A percentile compares a stretch with the other conserved stretches of the same genome.
phyloP scores from a whole-genome alignment of 768 basidiomycete species.

The Suillus tomentosus region DNA sequence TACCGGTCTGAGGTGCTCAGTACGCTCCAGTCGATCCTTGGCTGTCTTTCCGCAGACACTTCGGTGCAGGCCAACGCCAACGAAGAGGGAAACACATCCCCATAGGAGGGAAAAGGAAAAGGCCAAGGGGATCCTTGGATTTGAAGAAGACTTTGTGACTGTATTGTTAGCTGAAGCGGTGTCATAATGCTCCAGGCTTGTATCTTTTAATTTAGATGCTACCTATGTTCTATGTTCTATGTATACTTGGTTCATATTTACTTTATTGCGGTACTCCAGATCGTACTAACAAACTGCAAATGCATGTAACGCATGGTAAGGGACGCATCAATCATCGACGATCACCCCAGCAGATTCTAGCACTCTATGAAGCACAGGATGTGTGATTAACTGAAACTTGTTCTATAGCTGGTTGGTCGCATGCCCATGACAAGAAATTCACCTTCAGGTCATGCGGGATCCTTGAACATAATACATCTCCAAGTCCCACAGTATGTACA shows the following conservation, averaged over 20 bases:
- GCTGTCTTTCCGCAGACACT: neutral
- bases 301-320: too few relatives aligned
- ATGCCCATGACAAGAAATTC: too few relatives aligned
- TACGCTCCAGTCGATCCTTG: conserved; percentile 5
- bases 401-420: too few relatives aligned
- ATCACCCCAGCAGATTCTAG: too few relatives aligned
- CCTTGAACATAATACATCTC: too few relatives aligned
- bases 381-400: too few relatives aligned
- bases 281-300: neutral
- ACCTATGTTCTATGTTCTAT: neutral
- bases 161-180: neutral
- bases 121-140: conserved; percentile 26
- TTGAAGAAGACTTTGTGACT: conserved; percentile 6
- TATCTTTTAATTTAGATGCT: neutral
- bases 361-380: too few relatives aligned
- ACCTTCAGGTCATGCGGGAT: too few relatives aligned
- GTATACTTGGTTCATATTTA: neutral
- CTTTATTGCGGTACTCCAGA: neutral
- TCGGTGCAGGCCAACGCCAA: neutral
- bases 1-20: conserved; percentile 13
- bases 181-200: neutral
- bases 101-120: conserved; percentile 38
- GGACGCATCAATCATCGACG: too few relatives aligned
- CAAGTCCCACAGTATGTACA: too few relatives aligned
- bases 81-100: too few relatives aligned